Percentiles rank a stretch among this genome's conserved stretches.
Conservation (phyloP, 2,329 filamentous ascomycete species). For the Eutypella sp. region DNA sequence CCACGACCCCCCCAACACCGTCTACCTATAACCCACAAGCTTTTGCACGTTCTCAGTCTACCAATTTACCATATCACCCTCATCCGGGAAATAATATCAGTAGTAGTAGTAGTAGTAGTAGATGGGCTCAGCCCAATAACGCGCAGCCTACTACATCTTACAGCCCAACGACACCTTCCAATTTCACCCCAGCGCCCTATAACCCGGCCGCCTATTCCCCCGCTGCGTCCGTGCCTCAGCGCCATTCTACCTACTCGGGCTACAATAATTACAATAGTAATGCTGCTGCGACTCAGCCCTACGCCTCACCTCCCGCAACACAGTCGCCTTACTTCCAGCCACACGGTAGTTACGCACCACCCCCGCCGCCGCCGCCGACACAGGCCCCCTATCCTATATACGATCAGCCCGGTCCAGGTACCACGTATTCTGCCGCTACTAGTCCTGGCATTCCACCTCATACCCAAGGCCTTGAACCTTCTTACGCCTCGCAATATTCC, state of each 20-base stretch:
- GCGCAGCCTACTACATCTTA: conserved; percentile 21
- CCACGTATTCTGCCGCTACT: conserved; percentile 26
- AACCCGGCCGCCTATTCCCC: conserved; percentile 56
- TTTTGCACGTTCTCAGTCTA: conserved; percentile 53
- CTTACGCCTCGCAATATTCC: conserved; percentile 27
- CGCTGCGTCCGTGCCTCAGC: conserved; percentile 39
- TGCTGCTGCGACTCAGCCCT: conserved; percentile 26
- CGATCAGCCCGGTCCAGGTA: conserved; percentile 36
- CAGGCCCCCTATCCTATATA: conserved; percentile 32
- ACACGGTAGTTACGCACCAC: conserved; percentile 21
- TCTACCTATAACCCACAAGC: conserved; percentile 67
- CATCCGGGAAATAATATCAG: conserved; percentile 32
- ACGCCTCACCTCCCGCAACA: conserved; percentile 20
- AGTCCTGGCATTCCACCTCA: conserved; percentile 9
- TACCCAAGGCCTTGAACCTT: conserved; percentile 22
- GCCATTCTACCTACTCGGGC: conserved; percentile 46
- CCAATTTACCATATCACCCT: conserved; percentile 45
- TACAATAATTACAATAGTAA: conserved; percentile 37
- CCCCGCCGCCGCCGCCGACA: conserved; percentile 19
- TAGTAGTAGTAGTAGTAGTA: too few species aligned
- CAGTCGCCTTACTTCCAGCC: conserved; percentile 26
- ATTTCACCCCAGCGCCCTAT: conserved; percentile 50
- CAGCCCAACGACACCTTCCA: conserved; percentile 31
- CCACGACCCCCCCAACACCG: conserved; percentile 40
- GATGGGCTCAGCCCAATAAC: conserved; percentile 27